Evolutionary conservation across 768 basidiomycete species (phyloP).

Genomic region (Amanita muscaria): DNA sequence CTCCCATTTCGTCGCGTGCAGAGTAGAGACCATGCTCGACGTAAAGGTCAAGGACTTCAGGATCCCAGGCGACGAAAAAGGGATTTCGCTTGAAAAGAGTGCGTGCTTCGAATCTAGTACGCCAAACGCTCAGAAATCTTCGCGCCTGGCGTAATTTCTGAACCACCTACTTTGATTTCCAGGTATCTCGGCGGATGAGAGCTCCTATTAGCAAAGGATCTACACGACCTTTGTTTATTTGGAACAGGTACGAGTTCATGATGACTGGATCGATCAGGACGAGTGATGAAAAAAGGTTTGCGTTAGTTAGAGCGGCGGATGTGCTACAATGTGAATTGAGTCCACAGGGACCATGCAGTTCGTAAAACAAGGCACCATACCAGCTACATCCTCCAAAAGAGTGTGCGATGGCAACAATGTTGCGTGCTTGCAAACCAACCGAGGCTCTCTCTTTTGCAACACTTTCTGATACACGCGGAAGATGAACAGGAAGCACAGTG

Average conservation of each 20-base stretch:
- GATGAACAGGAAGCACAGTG: conserved; percentile 38
- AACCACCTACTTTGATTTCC: conserved; percentile 46
- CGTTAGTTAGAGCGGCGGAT: conserved; percentile 56
- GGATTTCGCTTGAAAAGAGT: conserved; percentile 37
- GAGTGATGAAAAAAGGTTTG: conserved; percentile 61
- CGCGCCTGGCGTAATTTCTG: neutral
- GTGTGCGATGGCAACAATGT: conserved; percentile 69
- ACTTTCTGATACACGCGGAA: conserved; percentile 37
- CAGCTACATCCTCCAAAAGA: conserved; percentile 76
- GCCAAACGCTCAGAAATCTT: neutral
- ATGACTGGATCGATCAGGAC: conserved; percentile 79
- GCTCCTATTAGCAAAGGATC: conserved; percentile 34
- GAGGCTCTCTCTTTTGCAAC: conserved; percentile 33
- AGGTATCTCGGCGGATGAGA: conserved; percentile 48
- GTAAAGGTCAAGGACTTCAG: conserved; percentile 49
- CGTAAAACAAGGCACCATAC: conserved; percentile 31
- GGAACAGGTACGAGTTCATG: conserved; percentile 18
- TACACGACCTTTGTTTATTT: conserved; percentile 7
- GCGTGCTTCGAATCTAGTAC: conserved; percentile 47
- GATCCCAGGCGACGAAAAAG: conserved; percentile 71
- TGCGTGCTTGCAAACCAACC: conserved; percentile 43
- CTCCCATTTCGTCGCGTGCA: conserved; percentile 17
- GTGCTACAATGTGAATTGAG: conserved; percentile 31
- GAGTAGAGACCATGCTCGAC: conserved; percentile 47
- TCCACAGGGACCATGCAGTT: neutral